These are phyloP conservation scores for Diversispora eburnea DNA, from an alignment of 192 early-diverging fungal genomes.

Conservation along the genomic window DNA sequence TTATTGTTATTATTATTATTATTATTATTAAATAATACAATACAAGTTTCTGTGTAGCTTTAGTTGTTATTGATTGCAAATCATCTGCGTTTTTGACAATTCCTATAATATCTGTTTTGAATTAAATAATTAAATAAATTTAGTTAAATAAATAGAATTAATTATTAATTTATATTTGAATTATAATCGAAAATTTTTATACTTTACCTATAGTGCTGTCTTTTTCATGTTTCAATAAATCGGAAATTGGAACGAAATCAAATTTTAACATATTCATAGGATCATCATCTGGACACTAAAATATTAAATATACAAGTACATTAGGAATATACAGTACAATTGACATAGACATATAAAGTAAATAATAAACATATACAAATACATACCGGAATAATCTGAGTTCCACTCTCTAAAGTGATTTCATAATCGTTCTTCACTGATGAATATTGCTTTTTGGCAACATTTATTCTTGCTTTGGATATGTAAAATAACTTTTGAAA, in stretches of 20 bases:
- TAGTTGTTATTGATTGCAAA: conserved; percentile 56
- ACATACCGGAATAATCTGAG: conserved; percentile 55
- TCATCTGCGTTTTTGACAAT: conserved; percentile 65
- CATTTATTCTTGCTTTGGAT: conserved; percentile 72
- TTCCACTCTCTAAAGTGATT: conserved; percentile 70
- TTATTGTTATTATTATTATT: no score
- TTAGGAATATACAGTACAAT: no score
- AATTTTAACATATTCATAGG: conserved; percentile 28
- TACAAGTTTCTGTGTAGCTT: conserved; percentile 56
- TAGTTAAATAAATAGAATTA: no score
- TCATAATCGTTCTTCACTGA: conserved; percentile 91
- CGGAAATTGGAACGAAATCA: conserved; percentile 67
- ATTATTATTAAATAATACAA: conserved; percentile 26
- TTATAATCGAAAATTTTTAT: no score
- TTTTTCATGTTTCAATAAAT: conserved; percentile 68
- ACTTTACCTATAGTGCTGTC: conserved; percentile 55
- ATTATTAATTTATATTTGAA: no score
- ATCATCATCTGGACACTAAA: background rate
- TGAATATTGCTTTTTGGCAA: conserved; percentile 81
- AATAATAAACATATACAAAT: background rate
- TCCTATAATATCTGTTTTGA: conserved; percentile 68
- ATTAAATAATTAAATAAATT: background rate
- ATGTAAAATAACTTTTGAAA: conserved; percentile 67
- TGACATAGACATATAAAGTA: background rate
- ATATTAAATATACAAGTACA: no score